Conservation (phyloP, 1,284 basidiomycete genomes). For the Abortiporus biennis region DNA sequence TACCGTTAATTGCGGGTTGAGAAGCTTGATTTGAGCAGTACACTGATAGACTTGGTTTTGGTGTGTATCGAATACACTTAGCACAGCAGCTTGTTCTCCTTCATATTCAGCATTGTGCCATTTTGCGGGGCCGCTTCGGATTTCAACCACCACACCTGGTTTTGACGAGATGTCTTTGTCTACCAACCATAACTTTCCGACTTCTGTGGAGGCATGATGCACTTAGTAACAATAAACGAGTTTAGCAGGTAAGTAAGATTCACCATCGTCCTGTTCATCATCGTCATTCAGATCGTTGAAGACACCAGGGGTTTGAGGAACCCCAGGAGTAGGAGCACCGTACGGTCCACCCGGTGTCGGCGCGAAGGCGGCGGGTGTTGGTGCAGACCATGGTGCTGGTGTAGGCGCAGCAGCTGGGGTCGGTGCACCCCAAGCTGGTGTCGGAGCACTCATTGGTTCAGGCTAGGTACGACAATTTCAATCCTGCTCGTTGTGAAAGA, state of each 20-base stretch:
- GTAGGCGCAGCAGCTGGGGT: constrained; percentile 11
- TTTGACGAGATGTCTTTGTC: constrained; percentile 33
- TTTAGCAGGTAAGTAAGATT: constrained; percentile 10
- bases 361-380: constrained; percentile 24
- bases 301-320: constrained; percentile 7
- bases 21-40: constrained; percentile 25
- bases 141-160: constrained; percentile 41
- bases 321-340: constrained; percentile 31
- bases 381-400: constrained; percentile 19
- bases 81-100: constrained; percentile 37
- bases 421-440: constrained; percentile 3
- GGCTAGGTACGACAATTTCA: neutral
- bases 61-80: constrained; percentile 28
- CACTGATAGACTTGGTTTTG: constrained; percentile 24
- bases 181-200: constrained; percentile 38
- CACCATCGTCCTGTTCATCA: constrained; percentile 5
- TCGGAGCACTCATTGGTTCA: neutral
- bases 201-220: constrained; percentile 17
- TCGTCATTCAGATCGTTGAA: constrained; percentile 4
- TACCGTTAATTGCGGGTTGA: constrained; percentile 17
- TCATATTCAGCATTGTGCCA: constrained; percentile 57
- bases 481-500: too few relatives aligned
- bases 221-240: neutral
- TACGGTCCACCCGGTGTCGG: constrained; percentile 32
- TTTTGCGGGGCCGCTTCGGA: constrained; percentile 25